Evolutionary conservation across 179 eudicot genomes (phyloP).

Genomic region (Gypsophila paniculata): DNA sequence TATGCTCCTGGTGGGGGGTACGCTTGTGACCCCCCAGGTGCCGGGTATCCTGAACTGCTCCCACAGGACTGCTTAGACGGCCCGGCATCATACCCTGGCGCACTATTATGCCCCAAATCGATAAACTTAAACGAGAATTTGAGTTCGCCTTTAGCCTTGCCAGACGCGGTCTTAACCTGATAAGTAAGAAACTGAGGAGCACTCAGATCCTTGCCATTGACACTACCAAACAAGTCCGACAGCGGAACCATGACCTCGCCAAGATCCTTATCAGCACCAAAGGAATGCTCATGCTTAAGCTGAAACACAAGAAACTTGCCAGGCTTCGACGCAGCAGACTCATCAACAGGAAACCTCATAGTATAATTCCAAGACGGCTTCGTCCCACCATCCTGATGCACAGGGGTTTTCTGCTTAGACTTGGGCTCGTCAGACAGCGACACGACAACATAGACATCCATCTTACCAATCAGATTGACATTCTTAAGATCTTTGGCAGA

Average conservation of each 20-base stretch:
- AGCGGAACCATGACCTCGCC: slow-evolving; percentile 43
- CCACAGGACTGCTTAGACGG: slow-evolving; percentile 12
- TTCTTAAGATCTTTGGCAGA: slow-evolving; percentile 48
- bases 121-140: slow-evolving; percentile 36
- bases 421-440: slow-evolving; percentile 33
- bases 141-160: slow-evolving; percentile 39
- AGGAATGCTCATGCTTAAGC: slow-evolving; percentile 32
- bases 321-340: slow-evolving; percentile 19
- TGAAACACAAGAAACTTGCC: slow-evolving; percentile 27
- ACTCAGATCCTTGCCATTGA: slow-evolving; percentile 18
- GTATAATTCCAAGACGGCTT: slow-evolving; percentile 40
- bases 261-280: slow-evolving; percentile 47
- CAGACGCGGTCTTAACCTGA: slow-evolving; percentile 33
- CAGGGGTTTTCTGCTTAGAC: slow-evolving; percentile 39
- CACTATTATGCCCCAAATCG: slow-evolving; percentile 13
- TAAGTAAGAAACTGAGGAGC: slow-evolving; percentile 28
- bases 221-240: slow-evolving; percentile 36
- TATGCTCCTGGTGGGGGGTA: slow-evolving; percentile 9
- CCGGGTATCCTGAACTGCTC: slow-evolving; percentile 23
- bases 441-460: slow-evolving; percentile 40
- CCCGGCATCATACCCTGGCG: not conserved
- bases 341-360: slow-evolving; percentile 37
- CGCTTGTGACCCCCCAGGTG: slow-evolving; percentile 2
- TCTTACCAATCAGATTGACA: slow-evolving; percentile 38
- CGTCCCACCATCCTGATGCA: slow-evolving; percentile 40